These are phyloP conservation scores for Asterochloris erici DNA, from an alignment of 139 green algal species.

Conservation along the genomic window DNA sequence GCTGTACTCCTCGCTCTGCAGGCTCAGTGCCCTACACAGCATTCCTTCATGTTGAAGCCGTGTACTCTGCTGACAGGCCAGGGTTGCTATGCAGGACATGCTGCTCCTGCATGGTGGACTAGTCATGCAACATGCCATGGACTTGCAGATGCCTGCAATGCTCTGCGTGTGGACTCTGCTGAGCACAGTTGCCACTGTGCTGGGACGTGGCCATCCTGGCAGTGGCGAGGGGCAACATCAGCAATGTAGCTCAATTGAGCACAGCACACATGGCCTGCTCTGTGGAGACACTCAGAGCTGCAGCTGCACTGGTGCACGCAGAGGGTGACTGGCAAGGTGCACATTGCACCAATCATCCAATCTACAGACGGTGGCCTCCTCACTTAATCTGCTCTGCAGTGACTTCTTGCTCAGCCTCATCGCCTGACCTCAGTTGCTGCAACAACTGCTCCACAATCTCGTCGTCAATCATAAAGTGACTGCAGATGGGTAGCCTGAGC, in stretches of 20 bases:
- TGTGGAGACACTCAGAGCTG: too few species aligned
- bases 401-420: background rate
- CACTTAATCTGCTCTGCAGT: slow-evolving; percentile 17
- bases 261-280: too few species aligned
- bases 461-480: slow-evolving; percentile 2
- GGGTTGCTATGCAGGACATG: background rate
- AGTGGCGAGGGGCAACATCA: too few species aligned
- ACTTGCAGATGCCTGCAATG: background rate
- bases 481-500: too few species aligned
- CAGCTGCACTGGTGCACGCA: too few species aligned
- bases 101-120: background rate
- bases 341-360: too few species aligned
- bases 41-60: background rate
- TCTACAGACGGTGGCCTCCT: background rate
- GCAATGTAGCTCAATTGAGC: too few species aligned
- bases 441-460: slow-evolving; percentile 6
- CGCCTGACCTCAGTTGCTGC: background rate
- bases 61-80: background rate
- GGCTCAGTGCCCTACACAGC: slow-evolving; percentile 1
- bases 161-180: too few species aligned
- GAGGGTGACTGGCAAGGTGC: too few species aligned
- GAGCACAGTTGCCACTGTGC: too few species aligned
- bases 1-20: slow-evolving; percentile 4
- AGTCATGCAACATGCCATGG: background rate
- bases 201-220: too few species aligned